Base-by-base conservation (phyloP, 2,329 filamentous ascomycete species). In the Penicillium sp. region DNA sequence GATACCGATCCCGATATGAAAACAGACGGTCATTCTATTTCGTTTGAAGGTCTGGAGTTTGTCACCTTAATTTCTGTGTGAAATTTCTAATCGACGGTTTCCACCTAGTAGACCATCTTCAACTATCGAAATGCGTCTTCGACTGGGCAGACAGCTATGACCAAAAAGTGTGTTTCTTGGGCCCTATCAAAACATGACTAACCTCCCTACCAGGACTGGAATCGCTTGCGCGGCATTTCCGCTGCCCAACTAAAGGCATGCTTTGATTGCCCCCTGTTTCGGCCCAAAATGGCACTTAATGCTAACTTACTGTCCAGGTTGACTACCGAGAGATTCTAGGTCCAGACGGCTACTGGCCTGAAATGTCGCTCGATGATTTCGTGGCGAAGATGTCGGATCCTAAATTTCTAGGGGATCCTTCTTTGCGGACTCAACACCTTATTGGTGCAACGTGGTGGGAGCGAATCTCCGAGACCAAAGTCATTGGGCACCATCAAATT, bases 401-500 rank as follows among this genome's bases (percentile, higher is more conserved):
- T 11, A 37, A 59, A 3, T 44, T 65, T 7, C 31, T 65, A 13
- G 64, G 62, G 22, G 42, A 63, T 33, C 49, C 52, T 8, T 55
- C 54, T n/a, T 19, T 65, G 14, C 53, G 49, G 14, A 65, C 62
- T 27, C 64, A 66, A 49, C 62, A 66, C 44, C 52, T 66, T 3
- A 37, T 66, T 3, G 64, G 64, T 24, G 60, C 54, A 10, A 48
- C 45, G 2, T 51, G 29, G 10, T 57, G 54, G 22, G 43, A 57
- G 29, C 33, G 22, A 26, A 21, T 54, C 3, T 53, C 54, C 19
- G 50, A 54, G 5, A 24, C 26, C 1, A 47, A 84, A 66, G 79
- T 84, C 44, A 68, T 83, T 55, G 83, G 82, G 22, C 76, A 78
- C 65, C 81, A 84, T 71, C 83, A 85, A 73, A 73, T 85, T 55